phyloP scores from a whole-genome alignment of 495 filamentous ascomycete genomes.

The Letharia lupina region DNA sequence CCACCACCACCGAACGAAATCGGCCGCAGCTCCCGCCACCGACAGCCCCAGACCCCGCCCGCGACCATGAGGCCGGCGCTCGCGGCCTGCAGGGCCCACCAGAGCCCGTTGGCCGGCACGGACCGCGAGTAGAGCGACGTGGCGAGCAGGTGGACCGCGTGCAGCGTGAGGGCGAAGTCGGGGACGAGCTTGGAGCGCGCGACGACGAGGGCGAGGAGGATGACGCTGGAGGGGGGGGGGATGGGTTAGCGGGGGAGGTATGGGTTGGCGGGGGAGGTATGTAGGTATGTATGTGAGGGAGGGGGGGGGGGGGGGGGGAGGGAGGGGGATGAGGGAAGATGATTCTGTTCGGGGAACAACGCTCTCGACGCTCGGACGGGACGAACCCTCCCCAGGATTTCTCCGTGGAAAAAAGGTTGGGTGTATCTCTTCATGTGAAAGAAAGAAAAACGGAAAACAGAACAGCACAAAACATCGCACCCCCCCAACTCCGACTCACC shows the following conservation, averaged over 20 bases:
- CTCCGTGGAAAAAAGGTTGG: too few species aligned
- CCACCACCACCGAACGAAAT: slow-evolving; percentile 70
- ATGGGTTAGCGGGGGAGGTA: not conserved
- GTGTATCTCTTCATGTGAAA: too few species aligned
- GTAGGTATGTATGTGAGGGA: too few species aligned
- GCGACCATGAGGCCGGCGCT: slow-evolving; percentile 62
- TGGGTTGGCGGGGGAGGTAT: too few species aligned
- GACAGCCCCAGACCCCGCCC: slow-evolving; percentile 82
- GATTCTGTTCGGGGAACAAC: too few species aligned
- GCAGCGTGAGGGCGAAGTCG: slow-evolving; percentile 76
- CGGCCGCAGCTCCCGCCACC: slow-evolving; percentile 77
- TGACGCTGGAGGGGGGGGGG: slow-evolving; percentile 10
- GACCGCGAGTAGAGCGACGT: slow-evolving; percentile 58
- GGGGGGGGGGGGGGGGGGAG: not conserved
- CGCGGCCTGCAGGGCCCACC: slow-evolving; percentile 74
- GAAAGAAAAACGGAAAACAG: not conserved
- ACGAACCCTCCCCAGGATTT: too few species aligned
- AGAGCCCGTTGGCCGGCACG: slow-evolving; percentile 66
- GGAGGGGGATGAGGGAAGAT: not conserved
- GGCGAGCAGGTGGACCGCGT: slow-evolving; percentile 28
- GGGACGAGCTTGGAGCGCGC: slow-evolving; percentile 34
- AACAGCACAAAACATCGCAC: too few species aligned
- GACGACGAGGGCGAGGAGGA: slow-evolving; percentile 18
- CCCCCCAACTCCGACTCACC: slow-evolving; percentile 46
- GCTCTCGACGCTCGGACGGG: too few species aligned